A percentile compares a stretch with the other conserved stretches of the same genome.
Conservation (phyloP, 2,329 filamentous ascomycete species). For the Hypoxylon sp. region DNA sequence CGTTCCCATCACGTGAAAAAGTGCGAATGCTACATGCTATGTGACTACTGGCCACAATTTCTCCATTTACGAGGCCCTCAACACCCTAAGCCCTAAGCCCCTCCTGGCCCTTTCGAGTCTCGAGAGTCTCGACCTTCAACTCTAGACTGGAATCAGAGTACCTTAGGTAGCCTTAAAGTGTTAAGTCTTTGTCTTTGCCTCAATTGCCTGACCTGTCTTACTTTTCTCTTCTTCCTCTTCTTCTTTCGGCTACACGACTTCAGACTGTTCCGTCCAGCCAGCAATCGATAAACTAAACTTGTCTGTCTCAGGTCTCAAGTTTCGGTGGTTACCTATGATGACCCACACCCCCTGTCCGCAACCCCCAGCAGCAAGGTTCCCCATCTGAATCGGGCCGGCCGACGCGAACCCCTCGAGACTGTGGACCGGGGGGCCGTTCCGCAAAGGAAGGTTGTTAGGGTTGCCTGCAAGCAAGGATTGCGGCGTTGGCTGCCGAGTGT, state of each 20-base stretch:
- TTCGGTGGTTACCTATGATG: background rate
- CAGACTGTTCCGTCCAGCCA: background rate
- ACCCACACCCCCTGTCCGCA: background rate
- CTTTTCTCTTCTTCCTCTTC: too few species aligned
- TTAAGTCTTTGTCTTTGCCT: constrained; percentile 1
- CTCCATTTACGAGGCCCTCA: background rate
- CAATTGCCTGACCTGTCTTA: constrained; percentile 2
- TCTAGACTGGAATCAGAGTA: too few species aligned
- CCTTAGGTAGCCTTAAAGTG: background rate
- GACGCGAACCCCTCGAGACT: constrained; percentile 31
- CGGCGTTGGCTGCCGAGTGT: constrained; percentile 13
- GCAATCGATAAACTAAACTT: background rate
- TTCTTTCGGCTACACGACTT: background rate
- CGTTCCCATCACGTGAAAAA: background rate
- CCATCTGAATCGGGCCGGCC: constrained; percentile 40
- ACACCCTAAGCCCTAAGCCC: too few species aligned
- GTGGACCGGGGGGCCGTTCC: constrained; percentile 32
- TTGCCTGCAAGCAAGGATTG: constrained; percentile 26
- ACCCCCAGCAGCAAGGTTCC: background rate
- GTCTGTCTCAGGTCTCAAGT: background rate
- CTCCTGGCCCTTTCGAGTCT: too few species aligned
- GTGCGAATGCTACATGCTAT: background rate
- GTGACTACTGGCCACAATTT: background rate
- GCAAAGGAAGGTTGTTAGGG: constrained; percentile 33
- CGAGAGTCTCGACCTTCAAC: too few species aligned